Evolutionary conservation across 805 yeast genomes (phyloP).

Genomic region (Metschnikowia cubensis): DNA sequence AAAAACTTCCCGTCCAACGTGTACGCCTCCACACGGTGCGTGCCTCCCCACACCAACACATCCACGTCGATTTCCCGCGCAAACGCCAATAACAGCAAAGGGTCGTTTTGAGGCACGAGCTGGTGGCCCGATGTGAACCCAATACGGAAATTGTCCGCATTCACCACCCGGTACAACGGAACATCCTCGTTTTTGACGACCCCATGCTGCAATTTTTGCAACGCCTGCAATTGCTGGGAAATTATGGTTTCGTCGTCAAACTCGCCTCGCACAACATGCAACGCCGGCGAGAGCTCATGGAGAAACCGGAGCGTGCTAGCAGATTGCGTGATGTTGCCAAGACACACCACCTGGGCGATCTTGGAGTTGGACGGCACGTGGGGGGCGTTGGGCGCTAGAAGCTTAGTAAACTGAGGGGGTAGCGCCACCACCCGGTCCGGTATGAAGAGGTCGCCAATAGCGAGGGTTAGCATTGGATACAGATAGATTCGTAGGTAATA

Average conservation of each 20-base stretch:
- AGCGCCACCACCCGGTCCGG: slow-evolving; percentile 77
- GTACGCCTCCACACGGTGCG: slow-evolving; percentile 89
- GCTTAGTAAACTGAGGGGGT: slow-evolving; percentile 62
- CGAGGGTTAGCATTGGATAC: slow-evolving; percentile 44
- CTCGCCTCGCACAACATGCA: slow-evolving; percentile 79
- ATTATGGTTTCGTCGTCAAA: slow-evolving; percentile 51
- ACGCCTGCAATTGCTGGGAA: slow-evolving; percentile 25
- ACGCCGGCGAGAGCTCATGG: slow-evolving; percentile 63
- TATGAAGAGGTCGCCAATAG: slow-evolving; percentile 85
- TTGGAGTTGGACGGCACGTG: slow-evolving; percentile 46
- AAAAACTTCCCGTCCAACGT: slow-evolving; percentile 89
- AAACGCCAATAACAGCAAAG: slow-evolving; percentile 71
- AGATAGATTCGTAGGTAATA: no score
- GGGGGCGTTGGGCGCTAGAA: slow-evolving; percentile 62
- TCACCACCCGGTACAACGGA: slow-evolving; percentile 63
- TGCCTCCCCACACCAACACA: slow-evolving; percentile 87
- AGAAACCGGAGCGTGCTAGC: slow-evolving; percentile 60
- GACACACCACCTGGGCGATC: slow-evolving; percentile 76
- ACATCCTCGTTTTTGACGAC: slow-evolving; percentile 23
- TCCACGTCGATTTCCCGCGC: slow-evolving; percentile 94
- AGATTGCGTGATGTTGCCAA: slow-evolving; percentile 79
- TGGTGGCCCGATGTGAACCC: slow-evolving; percentile 86
- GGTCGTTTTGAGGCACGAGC: slow-evolving; percentile 81
- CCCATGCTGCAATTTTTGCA: slow-evolving; percentile 27
- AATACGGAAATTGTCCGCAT: slow-evolving; percentile 66